Percentiles rank a stretch among this genome's conserved stretches.
Conservation (phyloP, 805 yeast genomes). For the Myxozyma mucilagina region DNA sequence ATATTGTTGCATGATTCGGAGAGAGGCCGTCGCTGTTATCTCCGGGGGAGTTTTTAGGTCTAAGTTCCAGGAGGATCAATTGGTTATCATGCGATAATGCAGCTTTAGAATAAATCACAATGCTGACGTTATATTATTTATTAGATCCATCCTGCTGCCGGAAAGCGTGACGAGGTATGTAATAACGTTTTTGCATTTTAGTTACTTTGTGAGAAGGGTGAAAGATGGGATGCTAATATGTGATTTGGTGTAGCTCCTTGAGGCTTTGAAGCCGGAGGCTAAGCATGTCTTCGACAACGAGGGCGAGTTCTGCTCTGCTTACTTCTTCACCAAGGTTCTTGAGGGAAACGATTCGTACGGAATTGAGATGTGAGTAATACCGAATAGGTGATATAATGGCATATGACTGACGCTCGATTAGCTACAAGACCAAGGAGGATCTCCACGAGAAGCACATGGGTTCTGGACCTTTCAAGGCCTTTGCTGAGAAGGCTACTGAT, state of each 20-base stretch:
- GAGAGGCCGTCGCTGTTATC: neutral
- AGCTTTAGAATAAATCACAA: neutral
- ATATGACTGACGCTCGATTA: neutral
- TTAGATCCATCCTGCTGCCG: slow-evolving; percentile 1
- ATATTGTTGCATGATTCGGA: neutral
- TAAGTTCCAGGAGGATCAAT: neutral
- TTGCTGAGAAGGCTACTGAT: slow-evolving; percentile 13
- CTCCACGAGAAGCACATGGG: slow-evolving; percentile 19
- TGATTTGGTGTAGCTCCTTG: slow-evolving; percentile 9
- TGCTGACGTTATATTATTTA: neutral
- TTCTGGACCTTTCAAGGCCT: slow-evolving; percentile 16
- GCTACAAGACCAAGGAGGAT: slow-evolving; percentile 21
- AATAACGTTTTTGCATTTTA: neutral
- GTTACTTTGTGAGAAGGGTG: neutral
- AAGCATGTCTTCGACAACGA: slow-evolving; percentile 16
- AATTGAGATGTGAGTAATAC: slow-evolving; percentile 20
- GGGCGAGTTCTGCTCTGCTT: slow-evolving; percentile 8
- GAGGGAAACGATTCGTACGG: slow-evolving; percentile 13
- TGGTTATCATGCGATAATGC: neutral
- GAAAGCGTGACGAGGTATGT: slow-evolving; percentile 16
- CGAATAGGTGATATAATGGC: neutral
- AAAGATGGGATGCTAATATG: neutral
- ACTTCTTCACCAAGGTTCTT: slow-evolving; percentile 13
- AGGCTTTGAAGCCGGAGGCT: slow-evolving; percentile 22
- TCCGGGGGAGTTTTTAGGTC: neutral